Base-by-base conservation (phyloP, 164 flowering plant genomes). In the Cinnamomum micranthum region DNA sequence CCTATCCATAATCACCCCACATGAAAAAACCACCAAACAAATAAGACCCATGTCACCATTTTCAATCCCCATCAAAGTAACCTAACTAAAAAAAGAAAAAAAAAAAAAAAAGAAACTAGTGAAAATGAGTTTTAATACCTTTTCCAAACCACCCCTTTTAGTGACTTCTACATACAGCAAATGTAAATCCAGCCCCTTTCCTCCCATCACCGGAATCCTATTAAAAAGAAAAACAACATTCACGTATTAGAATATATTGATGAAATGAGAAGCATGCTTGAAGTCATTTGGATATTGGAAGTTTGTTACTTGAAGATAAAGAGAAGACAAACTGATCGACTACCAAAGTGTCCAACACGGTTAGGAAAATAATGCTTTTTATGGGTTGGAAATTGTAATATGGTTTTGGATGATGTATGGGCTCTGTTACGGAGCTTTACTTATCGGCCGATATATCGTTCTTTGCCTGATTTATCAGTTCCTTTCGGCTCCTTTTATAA, bases 171-270 rank as follows among this genome's bases (percentile, higher is more conserved):
- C 86, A 73, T 94, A 94, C 4, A 92, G 80, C n/a, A 85, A 80
- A 77, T 92, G 93, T 89, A 92, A 87, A 81, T 94, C 87, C 60
- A 94, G 81, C 79, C 89, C 91, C 77, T 89, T 91, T 72, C 95
- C 92, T 80, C 93, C 96, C 73, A 91, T 88, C 78, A 91, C 94
- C 65, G 97, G 98, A 77, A 90, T 82, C 91, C 97, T 92, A 80
- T 41, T 41, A 1, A 41, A 0, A 23, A 35, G 69, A 15, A 67
- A 63, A 41, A 17, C 66, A 17, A 11, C 12, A 41, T 13, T 25
- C 3, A 41, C 4, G 35, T 31, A 67, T 65, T 65, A 23, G 47
- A 55, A 55, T 15, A 55, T 55, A 55, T 15, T 55, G n/a, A 55
- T 55, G 15, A 25, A 25, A 6, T 19, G 35, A 66, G 17, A 27